A percentile compares a stretch with the other conserved stretches of the same genome.
These are phyloP conservation scores for Monilinia laxa DNA, from an alignment of 2,329 filamentous ascomycete species.

Conservation along the genomic window DNA sequence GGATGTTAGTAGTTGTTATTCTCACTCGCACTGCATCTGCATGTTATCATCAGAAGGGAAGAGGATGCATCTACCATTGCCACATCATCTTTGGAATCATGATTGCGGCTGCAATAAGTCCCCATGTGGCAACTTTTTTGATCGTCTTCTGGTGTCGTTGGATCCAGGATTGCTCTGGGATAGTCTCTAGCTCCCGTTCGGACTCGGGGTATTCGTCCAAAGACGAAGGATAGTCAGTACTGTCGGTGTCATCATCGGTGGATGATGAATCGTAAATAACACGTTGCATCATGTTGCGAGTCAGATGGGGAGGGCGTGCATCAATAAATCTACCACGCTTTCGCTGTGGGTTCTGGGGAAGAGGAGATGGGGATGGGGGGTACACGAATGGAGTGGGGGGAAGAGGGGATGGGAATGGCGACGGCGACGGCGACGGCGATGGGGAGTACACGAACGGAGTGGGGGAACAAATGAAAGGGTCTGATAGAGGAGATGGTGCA, in stretches of 20 bases:
- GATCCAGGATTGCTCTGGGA: conserved; percentile 5
- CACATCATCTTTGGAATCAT: conserved; percentile 12
- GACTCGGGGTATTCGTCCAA: background rate
- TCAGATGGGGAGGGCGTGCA: background rate
- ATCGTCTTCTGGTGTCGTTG: conserved; percentile 1
- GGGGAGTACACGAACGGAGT: background rate
- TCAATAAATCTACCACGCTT: conserved; percentile 7
- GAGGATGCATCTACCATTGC: background rate
- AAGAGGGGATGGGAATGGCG: too few relatives aligned
- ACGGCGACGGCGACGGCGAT: too few relatives aligned
- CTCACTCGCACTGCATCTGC: background rate
- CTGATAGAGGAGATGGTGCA: conserved; percentile 10
- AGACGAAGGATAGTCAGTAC: conserved; percentile 3
- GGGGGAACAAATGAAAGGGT: background rate
- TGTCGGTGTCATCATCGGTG: background rate
- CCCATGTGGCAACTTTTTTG: background rate
- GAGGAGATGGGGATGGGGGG: background rate
- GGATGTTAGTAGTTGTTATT: background rate
- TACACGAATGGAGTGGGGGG: too few relatives aligned
- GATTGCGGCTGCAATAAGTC: conserved; percentile 12
- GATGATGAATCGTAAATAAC: background rate
- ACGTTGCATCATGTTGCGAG: background rate
- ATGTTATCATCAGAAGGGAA: background rate
- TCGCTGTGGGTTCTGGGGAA: background rate
- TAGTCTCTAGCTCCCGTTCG: background rate